Conservation (phyloP, 2,329 filamentous ascomycete species). For the Curvularia sp. region DNA sequence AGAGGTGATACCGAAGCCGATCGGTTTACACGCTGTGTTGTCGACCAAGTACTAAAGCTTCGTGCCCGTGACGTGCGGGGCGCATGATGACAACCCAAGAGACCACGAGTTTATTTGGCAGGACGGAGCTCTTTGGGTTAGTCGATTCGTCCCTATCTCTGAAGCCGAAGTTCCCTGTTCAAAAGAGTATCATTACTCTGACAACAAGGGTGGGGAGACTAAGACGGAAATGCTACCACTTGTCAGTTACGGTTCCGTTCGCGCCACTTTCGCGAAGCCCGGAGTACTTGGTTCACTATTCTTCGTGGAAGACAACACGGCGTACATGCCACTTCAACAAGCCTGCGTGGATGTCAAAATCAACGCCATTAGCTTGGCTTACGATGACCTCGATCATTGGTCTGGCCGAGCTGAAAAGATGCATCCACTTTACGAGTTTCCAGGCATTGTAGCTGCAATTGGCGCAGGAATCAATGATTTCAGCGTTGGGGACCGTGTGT, state of each 20-base stretch:
- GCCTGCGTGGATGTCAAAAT: background rate
- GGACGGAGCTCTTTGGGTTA: background rate
- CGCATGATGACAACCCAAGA: too few species aligned
- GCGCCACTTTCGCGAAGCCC: slow-evolving; percentile 2
- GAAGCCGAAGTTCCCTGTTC: background rate
- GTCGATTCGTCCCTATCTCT: background rate
- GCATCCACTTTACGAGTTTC: background rate
- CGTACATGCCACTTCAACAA: background rate
- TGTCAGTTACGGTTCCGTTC: background rate
- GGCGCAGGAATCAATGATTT: slow-evolving; percentile 19
- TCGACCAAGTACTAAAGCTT: too few species aligned
- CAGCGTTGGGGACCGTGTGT: slow-evolving; percentile 16
- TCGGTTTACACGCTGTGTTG: too few species aligned
- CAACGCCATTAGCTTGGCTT: background rate
- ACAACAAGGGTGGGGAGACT: too few species aligned
- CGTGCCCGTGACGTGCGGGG: too few species aligned
- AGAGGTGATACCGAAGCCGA: too few species aligned
- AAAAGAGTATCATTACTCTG: too few species aligned
- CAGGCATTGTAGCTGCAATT: background rate
- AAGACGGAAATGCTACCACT: background rate
- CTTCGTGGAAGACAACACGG: background rate
- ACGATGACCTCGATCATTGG: background rate
- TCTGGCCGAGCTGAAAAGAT: background rate
- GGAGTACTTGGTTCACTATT: slow-evolving; percentile 23
- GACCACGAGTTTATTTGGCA: background rate